Evolutionary conservation across 768 basidiomycete species (phyloP), one percentile per base, ranked within the genome.

Genomic region (Collybia sp.): DNA sequence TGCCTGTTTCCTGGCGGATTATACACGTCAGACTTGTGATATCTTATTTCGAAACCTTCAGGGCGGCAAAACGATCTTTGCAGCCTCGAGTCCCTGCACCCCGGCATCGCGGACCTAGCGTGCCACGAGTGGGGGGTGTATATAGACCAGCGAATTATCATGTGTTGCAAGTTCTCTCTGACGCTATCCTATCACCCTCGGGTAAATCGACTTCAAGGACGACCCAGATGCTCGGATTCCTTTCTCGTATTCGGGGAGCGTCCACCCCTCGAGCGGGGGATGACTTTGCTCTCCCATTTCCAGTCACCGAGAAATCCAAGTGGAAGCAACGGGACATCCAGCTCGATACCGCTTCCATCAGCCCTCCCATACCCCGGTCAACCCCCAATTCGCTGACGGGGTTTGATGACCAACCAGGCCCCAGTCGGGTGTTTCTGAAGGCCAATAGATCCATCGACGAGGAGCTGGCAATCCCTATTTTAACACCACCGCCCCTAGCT

Each of bases 331-430:
- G 44, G 45, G 56, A 41, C 40, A 49, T 36, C 39, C 50, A 44
- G 31, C 31, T 51, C 35, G 39, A 48, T 35, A 48, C 20, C 19
- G 49, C 48, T 39, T 25, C 25, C 3, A 70, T 65, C 48, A 68
- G 66, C 46, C 47, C 61, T 34, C 67, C 67, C 25, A 65, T 68
- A 30, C 66, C 63, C 4, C 56, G 62, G n/a, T 58, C 58, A 4
- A 51, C 57, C 0, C 56, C 66, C 10, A 60, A 57, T 40, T 64
- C 68, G 6, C 49, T 68, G 13, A 65, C 67, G 6, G 66, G 65
- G 2, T 60, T 63, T 39, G 56, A 59, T 58, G 48, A 40, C 32
- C 35, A n/a, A 37, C 4, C 35, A 25, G 25, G 25, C 8, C 25
- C 25, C 25, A 25, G 25, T 25, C 25, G 25, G 25, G 25, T 25